phyloP scores from a whole-genome alignment of 129 eudicot species.

The Tagetes patula region DNA sequence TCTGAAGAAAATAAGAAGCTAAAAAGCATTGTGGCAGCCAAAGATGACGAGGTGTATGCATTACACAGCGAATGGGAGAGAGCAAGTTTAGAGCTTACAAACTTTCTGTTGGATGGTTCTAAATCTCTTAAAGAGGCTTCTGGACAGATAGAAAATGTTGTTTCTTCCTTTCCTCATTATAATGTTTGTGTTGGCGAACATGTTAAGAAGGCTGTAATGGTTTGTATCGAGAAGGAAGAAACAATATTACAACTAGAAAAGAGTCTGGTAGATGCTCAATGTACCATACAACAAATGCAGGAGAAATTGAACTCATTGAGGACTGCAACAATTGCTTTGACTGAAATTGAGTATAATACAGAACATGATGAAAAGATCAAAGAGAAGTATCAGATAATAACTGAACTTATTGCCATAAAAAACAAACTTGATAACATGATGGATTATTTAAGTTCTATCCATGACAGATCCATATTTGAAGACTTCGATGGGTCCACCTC shows the following conservation, averaged over 20 bases:
- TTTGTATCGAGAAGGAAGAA: conserved; percentile 67
- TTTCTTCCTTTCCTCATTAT: conserved; percentile 53
- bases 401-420: conserved; percentile 51
- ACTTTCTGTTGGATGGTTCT: conserved; percentile 71
- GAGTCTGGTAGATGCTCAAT: conserved; percentile 68
- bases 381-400: conserved; percentile 40
- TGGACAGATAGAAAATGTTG: conserved; percentile 55
- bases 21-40: conserved; percentile 43
- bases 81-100: conserved; percentile 76
- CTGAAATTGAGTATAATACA: conserved; percentile 54
- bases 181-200: conserved; percentile 56
- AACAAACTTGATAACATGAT: conserved; percentile 38
- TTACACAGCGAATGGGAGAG: conserved; percentile 65
- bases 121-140: conserved; percentile 72
- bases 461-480: conserved; percentile 28
- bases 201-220: conserved; percentile 62
- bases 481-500: conserved; percentile 40
- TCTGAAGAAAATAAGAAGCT: conserved; percentile 57
- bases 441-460: conserved; percentile 32
- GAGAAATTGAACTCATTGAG: conserved; percentile 58
- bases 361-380: conserved; percentile 31
- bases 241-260: conserved; percentile 50
- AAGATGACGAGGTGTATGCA: conserved; percentile 57
- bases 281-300: conserved; percentile 57
- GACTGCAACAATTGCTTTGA: conserved; percentile 71